Evolutionary conservation across 805 yeast genomes (phyloP).

Genomic region (Metschnikowia cerradonensis): DNA sequence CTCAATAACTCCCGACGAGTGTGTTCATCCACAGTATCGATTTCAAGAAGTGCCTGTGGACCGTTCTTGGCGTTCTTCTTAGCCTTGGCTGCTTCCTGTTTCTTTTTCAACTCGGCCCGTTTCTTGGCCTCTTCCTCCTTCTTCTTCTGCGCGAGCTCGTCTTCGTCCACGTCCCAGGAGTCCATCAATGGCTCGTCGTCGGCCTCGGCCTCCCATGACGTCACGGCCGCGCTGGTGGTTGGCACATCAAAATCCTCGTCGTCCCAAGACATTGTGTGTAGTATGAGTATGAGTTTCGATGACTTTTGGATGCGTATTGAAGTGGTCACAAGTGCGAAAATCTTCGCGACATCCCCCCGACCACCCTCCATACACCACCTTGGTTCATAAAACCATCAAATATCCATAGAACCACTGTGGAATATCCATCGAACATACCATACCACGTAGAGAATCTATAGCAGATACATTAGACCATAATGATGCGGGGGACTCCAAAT

Average conservation of each 20-base stretch:
- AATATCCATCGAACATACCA: too few species aligned
- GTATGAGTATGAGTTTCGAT: background rate
- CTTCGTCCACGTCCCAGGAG: slow-evolving; percentile 86
- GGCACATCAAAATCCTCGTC: slow-evolving; percentile 88
- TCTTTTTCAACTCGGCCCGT: slow-evolving; percentile 42
- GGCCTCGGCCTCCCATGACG: slow-evolving; percentile 80
- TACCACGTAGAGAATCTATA: too few species aligned
- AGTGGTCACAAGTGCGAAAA: background rate
- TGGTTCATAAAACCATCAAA: too few species aligned
- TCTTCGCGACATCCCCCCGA: background rate
- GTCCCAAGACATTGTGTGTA: slow-evolving; percentile 56
- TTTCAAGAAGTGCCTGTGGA: slow-evolving; percentile 44
- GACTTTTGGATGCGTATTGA: too few species aligned
- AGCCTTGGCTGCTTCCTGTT: slow-evolving; percentile 46
- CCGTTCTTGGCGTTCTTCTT: slow-evolving; percentile 40
- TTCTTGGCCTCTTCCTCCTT: slow-evolving; percentile 39
- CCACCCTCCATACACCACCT: too few species aligned
- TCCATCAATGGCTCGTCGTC: slow-evolving; percentile 74
- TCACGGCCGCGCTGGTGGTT: slow-evolving; percentile 44
- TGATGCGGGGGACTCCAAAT: too few species aligned
- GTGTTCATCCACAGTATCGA: slow-evolving; percentile 66
- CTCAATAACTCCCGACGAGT: slow-evolving; percentile 72
- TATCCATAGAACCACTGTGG: too few species aligned
- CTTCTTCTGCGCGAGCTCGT: slow-evolving; percentile 55
- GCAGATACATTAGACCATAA: too few species aligned